A percentile compares a stretch with the other conserved stretches of the same genome.
phyloP scores from a whole-genome alignment of 2,329 filamentous ascomycete genomes.

The Colletotrichum liriopes region DNA sequence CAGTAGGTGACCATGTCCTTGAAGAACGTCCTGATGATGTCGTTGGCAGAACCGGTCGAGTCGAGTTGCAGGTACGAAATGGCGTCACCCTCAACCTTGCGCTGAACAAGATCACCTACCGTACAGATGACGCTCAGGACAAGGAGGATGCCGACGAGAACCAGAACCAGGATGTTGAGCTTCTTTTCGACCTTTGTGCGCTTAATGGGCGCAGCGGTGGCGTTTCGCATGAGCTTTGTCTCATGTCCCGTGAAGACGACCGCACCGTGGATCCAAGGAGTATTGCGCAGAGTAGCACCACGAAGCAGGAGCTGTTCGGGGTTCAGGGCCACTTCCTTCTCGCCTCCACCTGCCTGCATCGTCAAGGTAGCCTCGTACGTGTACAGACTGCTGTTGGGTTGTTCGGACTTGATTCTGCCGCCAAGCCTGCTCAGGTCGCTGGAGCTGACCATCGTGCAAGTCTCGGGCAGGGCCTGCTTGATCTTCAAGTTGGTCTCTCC shows the following conservation, averaged over 20 bases:
- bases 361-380: constrained; percentile 98
- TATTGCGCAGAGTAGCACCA: constrained; percentile 95
- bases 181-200: constrained; percentile 95
- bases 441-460: constrained; percentile 87
- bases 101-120: constrained; percentile 88
- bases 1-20: constrained; percentile 98
- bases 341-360: constrained; percentile 89
- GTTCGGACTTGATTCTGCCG: constrained; percentile 91
- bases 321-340: constrained; percentile 91
- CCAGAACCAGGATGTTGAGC: constrained; percentile 93
- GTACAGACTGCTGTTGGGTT: constrained; percentile 98
- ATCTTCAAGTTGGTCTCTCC: constrained; percentile 99
- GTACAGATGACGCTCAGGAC: constrained; percentile 91
- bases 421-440: constrained; percentile 88
- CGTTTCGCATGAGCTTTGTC: constrained; percentile 99
- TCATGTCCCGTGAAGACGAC: constrained; percentile 99
- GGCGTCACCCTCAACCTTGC: constrained; percentile 73
- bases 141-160: constrained; percentile 88
- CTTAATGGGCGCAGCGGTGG: constrained; percentile 97
- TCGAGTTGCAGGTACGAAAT: constrained; percentile 83
- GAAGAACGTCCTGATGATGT: constrained; percentile 85
- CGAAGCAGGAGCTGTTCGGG: constrained; percentile 94
- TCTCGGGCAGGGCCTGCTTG: constrained; percentile 97
- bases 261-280: constrained; percentile 95
- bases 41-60: constrained; percentile 67